phyloP scores from a whole-genome alignment of 1,284 basidiomycete genomes.

The Puccinia coronata region DNA sequence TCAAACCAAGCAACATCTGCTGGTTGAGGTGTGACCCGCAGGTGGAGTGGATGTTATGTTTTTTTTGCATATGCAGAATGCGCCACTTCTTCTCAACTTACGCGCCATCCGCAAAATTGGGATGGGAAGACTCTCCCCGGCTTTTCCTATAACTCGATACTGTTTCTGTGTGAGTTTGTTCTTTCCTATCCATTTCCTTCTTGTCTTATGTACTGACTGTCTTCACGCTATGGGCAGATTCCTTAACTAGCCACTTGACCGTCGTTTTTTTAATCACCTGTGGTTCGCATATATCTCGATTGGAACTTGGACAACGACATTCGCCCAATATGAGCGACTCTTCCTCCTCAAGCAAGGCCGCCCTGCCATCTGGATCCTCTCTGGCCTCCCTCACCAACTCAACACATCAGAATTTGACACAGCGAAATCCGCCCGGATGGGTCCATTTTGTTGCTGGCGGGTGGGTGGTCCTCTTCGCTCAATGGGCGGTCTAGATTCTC shows the following conservation, averaged over 20 bases:
- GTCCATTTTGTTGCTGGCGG: conserved; percentile 62
- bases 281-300: not conserved
- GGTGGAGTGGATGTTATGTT: too few relatives aligned
- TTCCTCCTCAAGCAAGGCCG: not conserved
- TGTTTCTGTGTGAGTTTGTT: conserved; percentile 29
- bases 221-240: not conserved
- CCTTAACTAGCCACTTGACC: not conserved
- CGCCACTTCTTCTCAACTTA: too few relatives aligned
- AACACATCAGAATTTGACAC: not conserved
- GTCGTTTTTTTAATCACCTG: not conserved
- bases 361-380: not conserved
- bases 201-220: not conserved
- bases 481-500: conserved; percentile 17
- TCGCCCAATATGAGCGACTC: not conserved
- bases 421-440: conserved; percentile 53
- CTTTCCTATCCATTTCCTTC: not conserved
- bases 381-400: not conserved
- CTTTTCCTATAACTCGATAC: too few relatives aligned
- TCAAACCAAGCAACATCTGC: too few relatives aligned
- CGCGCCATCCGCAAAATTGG: too few relatives aligned
- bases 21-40: too few relatives aligned
- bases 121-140: too few relatives aligned
- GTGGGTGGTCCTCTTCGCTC: conserved; percentile 52
- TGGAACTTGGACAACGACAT: not conserved
- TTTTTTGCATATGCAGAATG: too few relatives aligned